Evolutionary conservation across 2,329 filamentous ascomycete genomes (phyloP).

Genomic region (Fusarium lyarnte): DNA sequence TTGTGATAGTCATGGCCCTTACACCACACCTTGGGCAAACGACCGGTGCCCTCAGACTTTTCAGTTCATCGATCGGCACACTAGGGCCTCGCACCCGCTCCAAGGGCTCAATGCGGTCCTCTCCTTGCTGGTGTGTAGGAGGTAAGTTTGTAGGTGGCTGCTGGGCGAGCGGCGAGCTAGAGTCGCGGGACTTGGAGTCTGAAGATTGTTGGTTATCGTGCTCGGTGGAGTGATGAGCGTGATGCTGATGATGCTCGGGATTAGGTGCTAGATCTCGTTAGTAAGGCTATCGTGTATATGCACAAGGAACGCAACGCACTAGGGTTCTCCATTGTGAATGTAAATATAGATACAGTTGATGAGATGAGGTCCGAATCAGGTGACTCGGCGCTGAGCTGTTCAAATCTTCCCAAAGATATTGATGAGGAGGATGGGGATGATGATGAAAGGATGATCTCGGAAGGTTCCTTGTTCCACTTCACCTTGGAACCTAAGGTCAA

Average conservation of each 20-base stretch:
- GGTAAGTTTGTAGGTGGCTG: slow-evolving; percentile 4
- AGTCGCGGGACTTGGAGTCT: slow-evolving; percentile 1
- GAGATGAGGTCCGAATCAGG: not conserved
- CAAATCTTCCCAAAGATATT: not conserved
- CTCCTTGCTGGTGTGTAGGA: not conserved
- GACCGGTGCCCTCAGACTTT: slow-evolving; percentile 27
- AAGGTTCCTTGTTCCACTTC: not conserved
- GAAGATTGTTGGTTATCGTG: slow-evolving; percentile 11
- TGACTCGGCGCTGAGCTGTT: not conserved
- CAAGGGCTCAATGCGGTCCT: not conserved
- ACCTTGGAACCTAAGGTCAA: not conserved
- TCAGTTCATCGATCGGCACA: slow-evolving; percentile 25
- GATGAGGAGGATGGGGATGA: not conserved
- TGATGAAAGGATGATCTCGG: not conserved
- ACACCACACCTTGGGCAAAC: slow-evolving; percentile 29
- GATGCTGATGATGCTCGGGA: slow-evolving; percentile 2
- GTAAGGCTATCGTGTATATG: not conserved
- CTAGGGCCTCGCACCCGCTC: not conserved
- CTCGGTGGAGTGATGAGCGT: not conserved
- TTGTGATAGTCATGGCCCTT: slow-evolving; percentile 15
- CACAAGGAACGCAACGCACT: slow-evolving; percentile 15
- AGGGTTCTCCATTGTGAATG: slow-evolving; percentile 30
- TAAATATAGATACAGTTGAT: not conserved
- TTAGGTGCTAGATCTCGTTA: not conserved
- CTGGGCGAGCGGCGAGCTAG: slow-evolving; percentile 19